These are phyloP conservation scores for Zoysia pacifica DNA, from an alignment of 176 grass and related monocot genomes.

Conservation along the genomic window DNA sequence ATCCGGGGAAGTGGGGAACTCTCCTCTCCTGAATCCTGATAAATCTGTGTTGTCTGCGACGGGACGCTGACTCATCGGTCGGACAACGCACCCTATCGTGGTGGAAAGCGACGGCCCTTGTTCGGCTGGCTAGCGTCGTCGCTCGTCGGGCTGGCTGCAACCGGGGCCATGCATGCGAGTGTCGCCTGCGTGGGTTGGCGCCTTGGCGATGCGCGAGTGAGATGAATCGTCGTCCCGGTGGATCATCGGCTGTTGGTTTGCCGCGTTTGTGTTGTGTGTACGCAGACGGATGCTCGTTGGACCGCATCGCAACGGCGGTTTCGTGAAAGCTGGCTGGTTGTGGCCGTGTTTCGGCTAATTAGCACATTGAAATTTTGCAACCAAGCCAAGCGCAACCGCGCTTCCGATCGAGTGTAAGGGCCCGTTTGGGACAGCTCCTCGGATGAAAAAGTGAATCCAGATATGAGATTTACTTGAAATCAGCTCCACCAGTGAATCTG, in stretches of 20 bases:
- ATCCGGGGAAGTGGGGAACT: neutral
- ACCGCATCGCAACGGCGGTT: neutral
- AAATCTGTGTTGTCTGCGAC: neutral
- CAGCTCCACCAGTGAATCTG: too few species aligned
- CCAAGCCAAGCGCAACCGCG: too few species aligned
- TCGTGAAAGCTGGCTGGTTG: too few species aligned
- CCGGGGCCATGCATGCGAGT: conserved; percentile 34
- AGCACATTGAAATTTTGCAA: too few species aligned
- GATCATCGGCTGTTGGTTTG: conserved; percentile 18
- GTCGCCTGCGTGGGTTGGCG: neutral
- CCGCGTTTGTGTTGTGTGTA: neutral
- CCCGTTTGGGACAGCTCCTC: too few species aligned
- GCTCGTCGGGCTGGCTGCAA: neutral
- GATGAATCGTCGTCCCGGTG: conserved; percentile 4
- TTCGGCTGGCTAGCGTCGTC: neutral
- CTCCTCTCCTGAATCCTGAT: neutral
- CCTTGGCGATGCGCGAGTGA: neutral
- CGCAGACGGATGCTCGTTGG: neutral
- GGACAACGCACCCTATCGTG: neutral
- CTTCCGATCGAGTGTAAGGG: too few species aligned
- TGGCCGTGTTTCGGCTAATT: too few species aligned
- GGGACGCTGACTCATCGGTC: neutral
- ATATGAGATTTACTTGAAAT: too few species aligned
- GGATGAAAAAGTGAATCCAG: too few species aligned
- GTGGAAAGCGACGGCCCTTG: conserved; percentile 10